Base-by-base conservation (phyloP, 83 land plant species). In the Isoetes engelmannii region DNA sequence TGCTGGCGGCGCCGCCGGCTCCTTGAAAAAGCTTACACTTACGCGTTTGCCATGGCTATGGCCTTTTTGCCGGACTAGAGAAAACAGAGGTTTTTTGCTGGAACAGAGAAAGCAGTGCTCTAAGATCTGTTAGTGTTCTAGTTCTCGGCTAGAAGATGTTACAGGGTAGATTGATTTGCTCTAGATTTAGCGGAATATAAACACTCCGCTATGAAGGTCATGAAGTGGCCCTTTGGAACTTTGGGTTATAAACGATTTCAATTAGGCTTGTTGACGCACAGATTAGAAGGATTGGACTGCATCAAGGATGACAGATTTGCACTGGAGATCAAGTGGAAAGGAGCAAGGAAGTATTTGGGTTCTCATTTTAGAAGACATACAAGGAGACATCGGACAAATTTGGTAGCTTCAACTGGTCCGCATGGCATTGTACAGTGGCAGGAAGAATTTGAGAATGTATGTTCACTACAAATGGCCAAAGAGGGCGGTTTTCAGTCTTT, bases 291-390 rank as follows among this genome's bases (percentile, higher is more conserved):
- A 53, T 37, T 77, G 37, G 65, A 57, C 17, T 7, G 15, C 13
- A 4, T 41, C 20, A 54, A 74, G 4, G 77, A 69, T 37, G 50
- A 63, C 4, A 77, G 66, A 61, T 44, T 77, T 44, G 37, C 18
- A 8, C 77, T 78, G 4, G 65, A 77, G 61, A 64, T 77, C 72
- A 78, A 78, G 45, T 78, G 81, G 81, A 78, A 70, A 70, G 81
- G 77, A 6, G 70, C 81, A 9, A 67, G 67, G 47, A 43, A 70
- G 7, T 55, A 73, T 7, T 65, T 79, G 43, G 74, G 81, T 19
- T 74, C 78, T 19, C 74, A 74, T 17, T 79, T 79, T 44, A 61
- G 60, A 41, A 57, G 75, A 21, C 70, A 74, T 48, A 64, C 70
- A 47, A 74, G 70, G 58, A 61, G 78, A 48, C 78, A 57, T 8